Evolutionary conservation across 1,139 yeast genomes (phyloP), one percentile per base, ranked within the genome.

Genomic region (Geotrichum phurueaensis): DNA sequence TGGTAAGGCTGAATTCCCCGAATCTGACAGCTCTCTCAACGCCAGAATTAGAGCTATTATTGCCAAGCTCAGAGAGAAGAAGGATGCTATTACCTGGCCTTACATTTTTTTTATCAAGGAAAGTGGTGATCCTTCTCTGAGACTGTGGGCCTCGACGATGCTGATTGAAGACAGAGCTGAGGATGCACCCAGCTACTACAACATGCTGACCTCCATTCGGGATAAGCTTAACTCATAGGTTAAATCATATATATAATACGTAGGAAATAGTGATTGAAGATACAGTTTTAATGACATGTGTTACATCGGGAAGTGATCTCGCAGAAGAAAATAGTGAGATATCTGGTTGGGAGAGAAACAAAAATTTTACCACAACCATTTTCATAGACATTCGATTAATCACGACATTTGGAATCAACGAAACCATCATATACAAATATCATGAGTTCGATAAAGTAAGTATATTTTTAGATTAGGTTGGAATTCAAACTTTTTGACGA

Each of bases 61-160:
- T 66, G 83, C 83, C 60, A 89, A 87, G 74, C 79, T 90, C 58
- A 84, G 99, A 73, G 92, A 87, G 71, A 84, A 83, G 71, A 81
- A 81, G 65, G 97, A 90, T 70, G 78, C 86, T 51, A 83, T 89
- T 63, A 80, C 83, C 56, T 91, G 91, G 84, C 89, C 92, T 73
- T 85, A 84, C 68, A 79, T 94, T 69, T 91, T 89, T 73, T 84
- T 94, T 68, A 92, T 94, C 63, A 84, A 92, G 72, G 98, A 97
- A 55, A 95, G 91, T 33, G 87, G 96, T 27, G 97, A 92, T 68
- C 85, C 94, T 65, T 85, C 97, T 15, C 81, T 94, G 73, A 84
- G 97, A 76, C 78, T 89, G 79, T 94, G 99, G 99, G 96, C 96
- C 59, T 80, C 87, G 64, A 87, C 96, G 65, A 83, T 87, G 68